phyloP scores from a whole-genome alignment of 176 grass and related monocot species.

The Oryza glaberrima region DNA sequence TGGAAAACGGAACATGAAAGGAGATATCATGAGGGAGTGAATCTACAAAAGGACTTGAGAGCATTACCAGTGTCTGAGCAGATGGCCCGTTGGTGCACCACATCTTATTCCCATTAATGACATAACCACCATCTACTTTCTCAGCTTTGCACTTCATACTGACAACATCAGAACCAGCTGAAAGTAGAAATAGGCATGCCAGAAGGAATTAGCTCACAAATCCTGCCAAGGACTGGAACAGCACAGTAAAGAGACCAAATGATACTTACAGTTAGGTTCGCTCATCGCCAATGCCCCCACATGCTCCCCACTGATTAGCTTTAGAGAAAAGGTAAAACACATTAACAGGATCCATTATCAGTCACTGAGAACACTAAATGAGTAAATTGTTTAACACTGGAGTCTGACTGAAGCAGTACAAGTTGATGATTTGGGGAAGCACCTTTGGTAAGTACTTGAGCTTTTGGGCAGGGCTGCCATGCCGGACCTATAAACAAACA shows the following conservation, averaged over 20 bases:
- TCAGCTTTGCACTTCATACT: slow-evolving; percentile 99
- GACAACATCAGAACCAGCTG: slow-evolving; percentile 98
- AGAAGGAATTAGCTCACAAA: slow-evolving; percentile 8
- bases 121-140: slow-evolving; percentile 84
- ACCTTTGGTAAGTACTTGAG: slow-evolving; percentile 86
- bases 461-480: slow-evolving; percentile 75
- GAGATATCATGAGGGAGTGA: neutral
- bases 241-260: neutral
- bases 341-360: slow-evolving; percentile 21
- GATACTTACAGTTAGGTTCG: slow-evolving; percentile 85
- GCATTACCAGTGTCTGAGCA: slow-evolving; percentile 83
- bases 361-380: neutral
- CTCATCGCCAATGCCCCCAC: slow-evolving; percentile 94
- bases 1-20: neutral
- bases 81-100: slow-evolving; percentile 98
- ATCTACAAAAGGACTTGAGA: neutral
- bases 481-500: slow-evolving; percentile 68
- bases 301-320: slow-evolving; percentile 95
- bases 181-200: slow-evolving; percentile 11
- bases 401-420: slow-evolving; percentile 1
- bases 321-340: slow-evolving; percentile 47
- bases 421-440: neutral
- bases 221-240: neutral
- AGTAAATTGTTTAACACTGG: neutral
- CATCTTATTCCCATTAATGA: slow-evolving; percentile 96